Base-by-base conservation (phyloP, 2,329 filamentous ascomycete genomes). In the Sporothrix luriei region DNA sequence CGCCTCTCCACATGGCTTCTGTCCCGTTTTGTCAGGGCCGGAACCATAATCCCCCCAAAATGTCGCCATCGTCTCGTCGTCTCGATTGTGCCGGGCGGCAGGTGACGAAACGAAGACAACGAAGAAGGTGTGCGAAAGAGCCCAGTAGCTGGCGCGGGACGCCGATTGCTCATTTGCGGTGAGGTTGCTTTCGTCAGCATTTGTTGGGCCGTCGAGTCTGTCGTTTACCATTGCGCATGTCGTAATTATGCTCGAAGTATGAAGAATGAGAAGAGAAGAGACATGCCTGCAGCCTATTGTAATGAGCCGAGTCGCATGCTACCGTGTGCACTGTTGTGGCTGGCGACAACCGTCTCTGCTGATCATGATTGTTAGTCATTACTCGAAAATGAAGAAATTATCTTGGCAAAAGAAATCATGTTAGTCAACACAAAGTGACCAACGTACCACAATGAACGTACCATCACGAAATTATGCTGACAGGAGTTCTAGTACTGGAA, bases 51-150 rank as follows among this genome's bases (percentile, higher is more conserved):
- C 10, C 14, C 29, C 16, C 7, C 6, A 11, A 26, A 21, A 46
- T 67, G 65, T 55, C 33, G 51, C 64, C 64, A 66, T 55, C 19
- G 11, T 24, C 29, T 43, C 52, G 43, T 68, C 66, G 66, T 59
- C 40, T 59, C 52, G 52, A 59, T 59, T 59, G 43, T 43, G 43
- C 46, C 43, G 19, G 48, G 29, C 62, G 48, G 61, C 24, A 49
- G 21, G 7, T 38, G 43, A 43, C 19, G 10, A 16, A n/a, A n/a
- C 24, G n/a, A n/a, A 13, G 57, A 68, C 14, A 19, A 33, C 43
- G 40, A 14, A 19, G 11, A 48, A 65, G 14, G 13, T n/a, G 26
- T 2, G 24, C 16, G 33, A 29, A 2, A 13, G 14, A n/a, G 2
- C 43, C 14, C 13, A 43, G 24, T 19, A 29, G 19, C 9, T 19